Evolutionary conservation across 306 rosid species (phyloP), one percentile per base, ranked within the genome.

Genomic region (Pterocarpus santalinus): DNA sequence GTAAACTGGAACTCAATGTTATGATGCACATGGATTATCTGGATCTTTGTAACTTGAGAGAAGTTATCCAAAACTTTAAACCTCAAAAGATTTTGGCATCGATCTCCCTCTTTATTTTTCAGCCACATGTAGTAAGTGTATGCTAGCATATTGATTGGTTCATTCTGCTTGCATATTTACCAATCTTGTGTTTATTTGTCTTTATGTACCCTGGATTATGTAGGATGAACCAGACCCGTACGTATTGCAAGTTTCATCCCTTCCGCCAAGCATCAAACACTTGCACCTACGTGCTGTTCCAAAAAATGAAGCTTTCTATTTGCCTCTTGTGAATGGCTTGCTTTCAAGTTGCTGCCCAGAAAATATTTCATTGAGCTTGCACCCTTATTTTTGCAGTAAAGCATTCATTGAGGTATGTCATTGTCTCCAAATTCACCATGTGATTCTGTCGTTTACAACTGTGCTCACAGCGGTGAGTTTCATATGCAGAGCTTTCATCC

Each of bases 231-330:
- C 35, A 9, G 7, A 81, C 35, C 39, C 35, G 36, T 4, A 2
- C 4, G 47, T 6, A 11, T 58, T 49, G 65, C 51, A 15, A 17
- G 65, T 15, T 57, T 56, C 55, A 35, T 46, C 71, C 12, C 38
- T 62, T 81, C 77, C 72, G 0, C 85, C 81, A 68, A 81, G 64
- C 34, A 75, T 81, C 30, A 81, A 74, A 67, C 35, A 58, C 15
- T 58, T 81, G 65, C 2, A 66, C 10, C 15, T 81, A 0, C 34
- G 1, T 0, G 4, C 5, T 44, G 33, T 14, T 8, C 71, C 74
- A 0, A 22, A 22, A 3, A 5, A 5, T 57, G 34, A 82, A 47
- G 8, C 77, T 12, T 14, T 16, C 0, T 46, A 5, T 69, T 9
- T 32, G 55, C 38, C 57, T 28, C 8, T 75, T 68, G 69, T 57